Evolutionary conservation across 805 yeast genomes (phyloP), one percentile per base, ranked within the genome.

Genomic region (Teunomyces cretensis): DNA sequence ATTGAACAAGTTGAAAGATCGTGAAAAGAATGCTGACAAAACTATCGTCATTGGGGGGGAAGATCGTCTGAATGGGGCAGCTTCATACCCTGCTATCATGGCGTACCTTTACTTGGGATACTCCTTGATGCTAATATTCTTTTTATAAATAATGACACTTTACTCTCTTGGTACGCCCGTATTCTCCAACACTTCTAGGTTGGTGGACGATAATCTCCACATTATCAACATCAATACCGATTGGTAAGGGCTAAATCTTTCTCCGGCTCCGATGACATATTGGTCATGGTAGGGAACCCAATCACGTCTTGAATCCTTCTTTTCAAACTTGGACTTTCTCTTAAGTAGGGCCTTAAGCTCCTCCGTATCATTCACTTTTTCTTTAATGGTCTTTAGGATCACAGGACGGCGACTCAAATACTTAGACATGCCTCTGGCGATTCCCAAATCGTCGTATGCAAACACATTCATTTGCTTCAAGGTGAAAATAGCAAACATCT

Each of bases 401-500:
- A 74, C 72, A 0, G 83, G 84, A 43, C 86, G 67, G 37, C 73
- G 71, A 13, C 68, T 69, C 17, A 87, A 60, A 62, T 88, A 91
- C 24, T 73, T 61, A 0, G 88, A 77, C 47, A 84, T 78, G 0
- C 97, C 97, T 50, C 96, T 70, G 27, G 91, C 89, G 2, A 91
- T 78, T 1, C 97, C 97, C 39, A 91, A 65, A 64, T 91, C 97
- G 14, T 83, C 88, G 4, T 78, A 68, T 4, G 94, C 84, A 61
- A 88, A 88, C 0, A 88, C 79, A 60, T 91, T 83, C 58, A 79
- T 58, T 45, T 87, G 74, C 19, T 75, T 75, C 37, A 90, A 65
- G 1, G 86, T 85, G 58, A 88, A 88, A 16, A 84, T 57, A 13
- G 87, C 64, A 62, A 89, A 91, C 96, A 91, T 91, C 44, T 85